These are phyloP conservation scores for Pulveroboletus sp. DNA, from an alignment of 768 basidiomycete species.

Conservation along the genomic window DNA sequence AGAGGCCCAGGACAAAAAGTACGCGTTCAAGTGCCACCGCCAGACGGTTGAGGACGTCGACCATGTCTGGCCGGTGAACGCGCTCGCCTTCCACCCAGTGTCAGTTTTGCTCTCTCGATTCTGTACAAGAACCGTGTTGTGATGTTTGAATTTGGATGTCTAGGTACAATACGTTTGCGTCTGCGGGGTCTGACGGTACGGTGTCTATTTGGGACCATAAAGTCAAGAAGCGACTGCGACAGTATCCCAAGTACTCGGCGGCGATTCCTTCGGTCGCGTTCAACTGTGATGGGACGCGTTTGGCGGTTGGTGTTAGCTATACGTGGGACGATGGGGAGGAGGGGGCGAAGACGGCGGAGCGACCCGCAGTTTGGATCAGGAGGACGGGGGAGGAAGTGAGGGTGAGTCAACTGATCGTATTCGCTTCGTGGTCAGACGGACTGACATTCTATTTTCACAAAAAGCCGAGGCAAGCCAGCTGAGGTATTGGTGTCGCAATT, in stretches of 20 bases:
- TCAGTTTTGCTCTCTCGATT: conserved; percentile 33
- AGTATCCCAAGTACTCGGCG: conserved; percentile 74
- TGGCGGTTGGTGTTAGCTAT: conserved; percentile 84
- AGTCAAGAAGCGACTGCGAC: conserved; percentile 90
- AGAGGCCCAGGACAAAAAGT: conserved; percentile 65
- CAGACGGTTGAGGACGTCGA: conserved; percentile 87
- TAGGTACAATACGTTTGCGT: conserved; percentile 91
- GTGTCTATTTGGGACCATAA: conserved; percentile 98
- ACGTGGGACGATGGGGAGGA: conserved; percentile 87
- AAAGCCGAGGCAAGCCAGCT: conserved; percentile 23
- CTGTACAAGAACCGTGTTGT: neutral
- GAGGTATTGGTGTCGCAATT: neutral
- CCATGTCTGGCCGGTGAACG: conserved; percentile 95
- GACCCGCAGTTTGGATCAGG: conserved; percentile 57
- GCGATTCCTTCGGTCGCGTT: conserved; percentile 80
- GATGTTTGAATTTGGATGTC: neutral
- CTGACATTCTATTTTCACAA: neutral
- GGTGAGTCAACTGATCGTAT: conserved; percentile 35
- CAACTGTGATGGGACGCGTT: conserved; percentile 73
- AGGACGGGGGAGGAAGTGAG: conserved; percentile 75
- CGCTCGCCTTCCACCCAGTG: conserved; percentile 89
- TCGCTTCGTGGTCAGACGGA: neutral
- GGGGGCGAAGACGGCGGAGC: conserved; percentile 58
- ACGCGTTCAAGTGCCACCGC: conserved; percentile 96
- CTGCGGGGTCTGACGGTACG: conserved; percentile 89